phyloP scores from a whole-genome alignment of 768 basidiomycete species.

The Sutorius australiensis region DNA sequence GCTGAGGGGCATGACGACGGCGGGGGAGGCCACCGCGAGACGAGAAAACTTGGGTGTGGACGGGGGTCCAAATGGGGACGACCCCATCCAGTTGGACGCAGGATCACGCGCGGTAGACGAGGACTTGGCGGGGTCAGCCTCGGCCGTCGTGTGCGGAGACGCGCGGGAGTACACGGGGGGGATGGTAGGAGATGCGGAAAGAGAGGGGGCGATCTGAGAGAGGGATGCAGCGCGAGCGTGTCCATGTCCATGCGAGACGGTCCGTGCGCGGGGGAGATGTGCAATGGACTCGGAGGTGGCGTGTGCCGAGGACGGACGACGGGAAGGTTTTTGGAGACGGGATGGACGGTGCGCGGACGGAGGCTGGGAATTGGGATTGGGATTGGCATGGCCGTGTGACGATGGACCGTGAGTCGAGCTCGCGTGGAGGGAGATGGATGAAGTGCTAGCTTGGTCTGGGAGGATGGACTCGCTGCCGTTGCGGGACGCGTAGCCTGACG shows the following conservation, averaged over 20 bases:
- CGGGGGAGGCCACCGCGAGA: conserved; percentile 25
- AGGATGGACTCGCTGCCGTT: conserved; percentile 8
- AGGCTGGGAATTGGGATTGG: neutral
- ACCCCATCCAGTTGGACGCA: conserved; percentile 25
- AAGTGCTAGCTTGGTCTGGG: conserved; percentile 21
- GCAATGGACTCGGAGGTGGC: neutral
- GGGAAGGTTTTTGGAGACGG: conserved; percentile 13
- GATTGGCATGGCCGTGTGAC: conserved; percentile 15
- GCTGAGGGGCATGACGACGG: conserved; percentile 31
- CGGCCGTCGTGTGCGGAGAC: conserved; percentile 3
- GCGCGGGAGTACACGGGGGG: conserved; percentile 17
- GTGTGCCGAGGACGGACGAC: conserved; percentile 9
- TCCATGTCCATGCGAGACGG: conserved; percentile 12
- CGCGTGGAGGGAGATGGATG: conserved; percentile 17
- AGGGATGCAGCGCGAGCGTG: conserved; percentile 20
- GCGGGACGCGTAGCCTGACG: conserved; percentile 16
- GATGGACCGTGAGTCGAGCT: conserved; percentile 15
- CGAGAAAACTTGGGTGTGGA: conserved; percentile 29
- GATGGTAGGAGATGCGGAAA: conserved; percentile 11
- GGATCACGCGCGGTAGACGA: conserved; percentile 26
- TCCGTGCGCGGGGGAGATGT: conserved; percentile 23
- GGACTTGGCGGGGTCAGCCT: conserved; percentile 7
- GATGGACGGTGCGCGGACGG: neutral
- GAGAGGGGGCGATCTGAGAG: neutral
- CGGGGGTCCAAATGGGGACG: conserved; percentile 30